phyloP scores from a whole-genome alignment of 1,284 basidiomycete species.

The Psilocybe mexicana region DNA sequence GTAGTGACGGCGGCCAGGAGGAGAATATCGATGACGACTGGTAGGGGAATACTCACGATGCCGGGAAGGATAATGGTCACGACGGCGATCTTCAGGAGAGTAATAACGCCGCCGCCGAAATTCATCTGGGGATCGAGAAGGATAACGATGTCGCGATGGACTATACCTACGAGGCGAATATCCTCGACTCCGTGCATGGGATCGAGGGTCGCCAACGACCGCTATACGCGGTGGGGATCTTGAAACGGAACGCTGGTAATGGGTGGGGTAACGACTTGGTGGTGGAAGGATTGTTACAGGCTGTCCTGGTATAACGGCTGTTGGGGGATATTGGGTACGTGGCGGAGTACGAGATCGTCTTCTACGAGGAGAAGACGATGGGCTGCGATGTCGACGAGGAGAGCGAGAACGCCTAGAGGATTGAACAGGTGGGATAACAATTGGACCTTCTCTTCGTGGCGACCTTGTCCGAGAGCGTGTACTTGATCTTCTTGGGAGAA shows the following conservation, averaged over 20 bases:
- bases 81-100: slow-evolving; percentile 1
- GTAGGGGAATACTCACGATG: slow-evolving; percentile 6
- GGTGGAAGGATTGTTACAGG: slow-evolving; percentile 6
- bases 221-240: slow-evolving; percentile 4
- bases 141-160: background rate
- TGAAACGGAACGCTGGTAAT: slow-evolving; percentile 1
- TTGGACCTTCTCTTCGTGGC: slow-evolving; percentile 15
- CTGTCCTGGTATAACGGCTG: slow-evolving; percentile 7
- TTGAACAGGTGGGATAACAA: slow-evolving; percentile 14
- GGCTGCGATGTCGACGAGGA: slow-evolving; percentile 14
- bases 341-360: slow-evolving; percentile 17
- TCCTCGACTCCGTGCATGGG: background rate
- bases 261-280: slow-evolving; percentile 1
- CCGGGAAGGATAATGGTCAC: background rate
- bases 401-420: slow-evolving; percentile 15
- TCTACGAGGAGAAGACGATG: slow-evolving; percentile 15
- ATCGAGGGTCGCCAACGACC: slow-evolving; percentile 9
- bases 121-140: slow-evolving; percentile 5
- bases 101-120: slow-evolving; percentile 1
- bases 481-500: slow-evolving; percentile 15
- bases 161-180: slow-evolving; percentile 1
- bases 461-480: slow-evolving; percentile 26
- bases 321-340: slow-evolving; percentile 6
- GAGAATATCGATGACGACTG: slow-evolving; percentile 3
- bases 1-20: background rate